These are phyloP conservation scores for Rubia tinctorum DNA, from an alignment of 305 asterid genomes.

Conservation along the genomic window DNA sequence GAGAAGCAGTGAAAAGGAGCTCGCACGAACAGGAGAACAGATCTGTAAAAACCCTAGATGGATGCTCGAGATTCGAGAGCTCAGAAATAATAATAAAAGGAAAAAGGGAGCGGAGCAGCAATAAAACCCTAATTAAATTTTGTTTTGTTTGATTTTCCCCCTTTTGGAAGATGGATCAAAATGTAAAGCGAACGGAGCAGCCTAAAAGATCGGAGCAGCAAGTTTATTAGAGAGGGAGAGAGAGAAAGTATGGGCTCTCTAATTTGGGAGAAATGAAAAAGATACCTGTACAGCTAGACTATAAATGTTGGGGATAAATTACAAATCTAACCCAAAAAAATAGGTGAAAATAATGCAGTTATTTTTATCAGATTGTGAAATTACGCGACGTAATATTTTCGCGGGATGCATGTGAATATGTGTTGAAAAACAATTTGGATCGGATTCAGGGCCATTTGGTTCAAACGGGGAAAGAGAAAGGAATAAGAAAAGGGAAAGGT, in stretches of 20 bases:
- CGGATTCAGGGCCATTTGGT: too few species aligned
- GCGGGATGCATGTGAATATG: too few species aligned
- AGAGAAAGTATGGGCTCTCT: not conserved
- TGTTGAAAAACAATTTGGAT: too few species aligned
- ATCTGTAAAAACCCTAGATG: conserved; percentile 52
- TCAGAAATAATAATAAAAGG: not conserved
- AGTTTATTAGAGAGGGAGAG: conserved; percentile 15
- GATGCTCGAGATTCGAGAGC: conserved; percentile 30
- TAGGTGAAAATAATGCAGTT: too few species aligned
- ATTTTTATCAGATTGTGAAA: too few species aligned
- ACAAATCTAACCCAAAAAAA: too few species aligned
- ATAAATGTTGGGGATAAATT: not conserved
- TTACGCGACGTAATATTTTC: too few species aligned
- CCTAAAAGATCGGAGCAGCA: conserved; percentile 38
- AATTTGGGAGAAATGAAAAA: conserved; percentile 9
- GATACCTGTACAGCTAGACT: not conserved
- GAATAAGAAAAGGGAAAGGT: too few species aligned
- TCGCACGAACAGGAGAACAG: conserved; percentile 33
- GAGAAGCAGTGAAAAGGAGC: conserved; percentile 11
- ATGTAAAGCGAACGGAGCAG: conserved; percentile 26
- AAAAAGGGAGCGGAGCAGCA: conserved; percentile 9
- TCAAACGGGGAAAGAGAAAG: too few species aligned
- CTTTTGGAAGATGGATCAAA: conserved; percentile 35
- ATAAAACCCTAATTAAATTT: conserved; percentile 41
- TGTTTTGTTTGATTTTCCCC: not conserved